Conservation (phyloP, 495 filamentous ascomycete genomes). For the Paragyromitra xinjiangensis region DNA sequence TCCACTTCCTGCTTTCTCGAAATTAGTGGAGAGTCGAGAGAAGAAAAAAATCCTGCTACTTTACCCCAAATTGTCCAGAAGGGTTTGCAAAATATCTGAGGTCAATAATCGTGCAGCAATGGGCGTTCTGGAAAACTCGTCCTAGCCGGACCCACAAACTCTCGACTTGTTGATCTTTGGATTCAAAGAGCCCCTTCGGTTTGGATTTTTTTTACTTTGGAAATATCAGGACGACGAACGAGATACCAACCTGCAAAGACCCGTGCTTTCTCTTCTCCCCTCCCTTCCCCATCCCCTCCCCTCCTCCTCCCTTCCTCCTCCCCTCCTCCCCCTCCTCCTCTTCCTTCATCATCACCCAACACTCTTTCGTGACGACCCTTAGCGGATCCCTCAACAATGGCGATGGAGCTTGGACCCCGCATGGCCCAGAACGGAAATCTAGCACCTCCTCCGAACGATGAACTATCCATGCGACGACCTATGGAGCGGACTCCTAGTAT, state of each 20-base stretch:
- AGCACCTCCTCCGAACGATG: conserved; percentile 56
- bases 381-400: conserved; percentile 42
- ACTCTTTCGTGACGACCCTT: conserved; percentile 33
- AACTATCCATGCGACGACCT: conserved; percentile 60
- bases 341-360: conserved; percentile 26
- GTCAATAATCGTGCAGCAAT: conserved; percentile 53
- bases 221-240: conserved; percentile 28
- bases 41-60: conserved; percentile 28
- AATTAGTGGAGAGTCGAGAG: conserved; percentile 19
- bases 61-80: conserved; percentile 49
- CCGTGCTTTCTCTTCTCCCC: conserved; percentile 11
- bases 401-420: conserved; percentile 46
- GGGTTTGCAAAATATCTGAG: conserved; percentile 54
- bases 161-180: conserved; percentile 41
- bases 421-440: conserved; percentile 47
- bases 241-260: conserved; percentile 40
- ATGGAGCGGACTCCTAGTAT: conserved; percentile 71
- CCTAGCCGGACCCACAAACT: conserved; percentile 52
- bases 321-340: neutral
- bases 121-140: conserved; percentile 52
- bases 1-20: conserved; percentile 40
- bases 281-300: neutral
- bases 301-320: neutral
- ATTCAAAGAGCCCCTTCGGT: conserved; percentile 36
- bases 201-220: conserved; percentile 29